phyloP scores from a whole-genome alignment of 352 stramenopile genomes.

The Peronospora farinosa region DNA sequence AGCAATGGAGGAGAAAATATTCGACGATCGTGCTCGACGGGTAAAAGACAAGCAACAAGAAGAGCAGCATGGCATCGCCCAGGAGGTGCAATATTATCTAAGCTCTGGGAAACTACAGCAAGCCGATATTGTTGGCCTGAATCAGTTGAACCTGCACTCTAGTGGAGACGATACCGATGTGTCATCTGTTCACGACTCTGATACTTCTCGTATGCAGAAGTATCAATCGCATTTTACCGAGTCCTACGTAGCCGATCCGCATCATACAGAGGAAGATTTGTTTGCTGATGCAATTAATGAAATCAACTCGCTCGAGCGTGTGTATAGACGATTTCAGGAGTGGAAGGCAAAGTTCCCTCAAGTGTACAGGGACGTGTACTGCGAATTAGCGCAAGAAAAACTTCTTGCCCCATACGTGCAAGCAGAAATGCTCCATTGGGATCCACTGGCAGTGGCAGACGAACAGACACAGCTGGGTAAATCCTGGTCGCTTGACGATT shows the following conservation, averaged over 20 bases:
- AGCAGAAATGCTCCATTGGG: conserved; percentile 59
- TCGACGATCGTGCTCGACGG: conserved; percentile 15
- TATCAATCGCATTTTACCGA: conserved; percentile 29
- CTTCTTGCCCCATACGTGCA: conserved; percentile 59
- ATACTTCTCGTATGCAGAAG: conserved; percentile 9
- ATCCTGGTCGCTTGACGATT: conserved; percentile 32
- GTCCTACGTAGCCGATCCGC: conserved; percentile 18
- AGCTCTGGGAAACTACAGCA: conserved; percentile 15
- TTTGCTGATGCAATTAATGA: conserved; percentile 70
- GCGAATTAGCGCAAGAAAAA: conserved; percentile 51
- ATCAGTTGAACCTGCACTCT: conserved; percentile 9
- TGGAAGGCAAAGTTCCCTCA: conserved; percentile 66
- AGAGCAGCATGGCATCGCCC: conserved; percentile 9
- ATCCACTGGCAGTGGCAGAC: conserved; percentile 40
- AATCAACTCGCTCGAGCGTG: conserved; percentile 52
- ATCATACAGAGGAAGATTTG: conserved; percentile 20
- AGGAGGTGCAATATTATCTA: conserved; percentile 17
- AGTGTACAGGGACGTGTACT: conserved; percentile 63
- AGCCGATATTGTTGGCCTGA: conserved; percentile 14
- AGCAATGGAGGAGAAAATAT: conserved; percentile 34
- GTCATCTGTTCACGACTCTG: not conserved
- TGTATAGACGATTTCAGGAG: conserved; percentile 58
- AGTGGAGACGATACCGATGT: conserved; percentile 2
- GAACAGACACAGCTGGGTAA: conserved; percentile 6
- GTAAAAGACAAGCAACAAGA: conserved; percentile 15